These are phyloP conservation scores for Apiotrichum siamense DNA, from an alignment of 1,284 basidiomycete species.

Conservation along the genomic window DNA sequence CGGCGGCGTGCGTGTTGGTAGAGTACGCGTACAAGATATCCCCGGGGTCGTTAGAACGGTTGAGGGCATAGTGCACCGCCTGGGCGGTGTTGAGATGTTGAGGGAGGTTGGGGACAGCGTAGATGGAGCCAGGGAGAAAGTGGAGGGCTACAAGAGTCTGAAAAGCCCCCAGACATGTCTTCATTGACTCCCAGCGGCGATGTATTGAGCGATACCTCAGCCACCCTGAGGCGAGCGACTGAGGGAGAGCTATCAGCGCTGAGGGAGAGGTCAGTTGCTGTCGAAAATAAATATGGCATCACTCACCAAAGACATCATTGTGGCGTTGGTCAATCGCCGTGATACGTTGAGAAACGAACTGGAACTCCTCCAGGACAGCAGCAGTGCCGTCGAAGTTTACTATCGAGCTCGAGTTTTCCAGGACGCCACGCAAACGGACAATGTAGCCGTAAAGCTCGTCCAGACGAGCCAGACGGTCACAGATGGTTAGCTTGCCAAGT, in stretches of 20 bases:
- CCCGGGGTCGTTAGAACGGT: conserved; percentile 25
- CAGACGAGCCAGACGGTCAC: conserved; percentile 31
- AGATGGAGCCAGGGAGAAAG: conserved; percentile 29
- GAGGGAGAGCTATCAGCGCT: conserved; percentile 17
- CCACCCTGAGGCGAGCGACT: conserved; percentile 22
- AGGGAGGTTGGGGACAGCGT: conserved; percentile 28
- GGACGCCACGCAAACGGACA: conserved; percentile 17
- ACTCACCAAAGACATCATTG: conserved; percentile 32
- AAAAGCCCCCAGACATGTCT: conserved; percentile 26
- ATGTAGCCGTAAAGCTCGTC: conserved; percentile 31
- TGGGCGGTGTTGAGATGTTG: conserved; percentile 9
- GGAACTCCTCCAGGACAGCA: conserved; percentile 28
- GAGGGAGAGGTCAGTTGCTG: background rate
- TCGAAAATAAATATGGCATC: background rate
- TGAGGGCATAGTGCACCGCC: conserved; percentile 26
- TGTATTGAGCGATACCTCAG: conserved; percentile 31
- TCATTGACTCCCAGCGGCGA: conserved; percentile 29
- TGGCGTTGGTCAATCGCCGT: conserved; percentile 27
- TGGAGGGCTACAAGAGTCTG: conserved; percentile 32
- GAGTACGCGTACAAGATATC: conserved; percentile 30
- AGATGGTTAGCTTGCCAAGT: conserved; percentile 30
- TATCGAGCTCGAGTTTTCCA: conserved; percentile 25
- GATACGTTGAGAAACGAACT: conserved; percentile 22
- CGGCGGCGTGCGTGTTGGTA: conserved; percentile 15
- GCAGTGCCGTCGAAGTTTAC: conserved; percentile 23